Base-by-base conservation (phyloP, 345 rosid genomes). In the Populus ilicifolia region DNA sequence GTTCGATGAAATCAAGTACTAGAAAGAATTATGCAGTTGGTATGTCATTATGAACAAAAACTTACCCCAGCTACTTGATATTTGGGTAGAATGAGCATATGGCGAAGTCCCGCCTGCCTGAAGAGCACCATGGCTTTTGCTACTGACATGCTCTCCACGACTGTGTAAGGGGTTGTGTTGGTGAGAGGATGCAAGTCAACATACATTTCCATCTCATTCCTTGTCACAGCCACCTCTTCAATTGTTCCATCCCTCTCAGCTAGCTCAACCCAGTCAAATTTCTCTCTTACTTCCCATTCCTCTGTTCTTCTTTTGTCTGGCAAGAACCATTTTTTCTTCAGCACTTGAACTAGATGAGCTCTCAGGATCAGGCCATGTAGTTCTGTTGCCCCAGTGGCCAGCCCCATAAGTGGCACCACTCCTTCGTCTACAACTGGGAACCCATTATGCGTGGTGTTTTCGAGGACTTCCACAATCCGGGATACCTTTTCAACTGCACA, bases 121-220 rank as follows among this genome's bases (percentile, higher is more conserved):
- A 93, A 94, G 25, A 93, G 88, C 75, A 94, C 93, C 86, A 89
- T 65, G 62, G 98, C 97, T 84, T 93, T 94, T n/a, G 94, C 97
- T 63, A 91, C 97, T 5, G 97, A 93, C 90, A 89, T 89, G 87
- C 89, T 91, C 78, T 93, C 97, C 85, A 90, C 77, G 68, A 93
- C 98, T 0, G 95, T 91, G 84, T 86, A 91, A 68, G 98, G 97
- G 1, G 97, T 91, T 76, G 97, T 88, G 86, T 94, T 94, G 73
- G 94, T 87, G 10, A 94, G 89, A 75, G 97, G 95, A 89, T 91
- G 98, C 76, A 94, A 84, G 81, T 94, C 98, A 8, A 89, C 83
- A 69, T 86, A 90, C 98, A 91, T 93, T 39, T 90, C 90, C 98
- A 94, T 91, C 82, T 94, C 97, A n/a, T 84, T 83, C 41, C 89